Evolutionary conservation across 139 green algal species (phyloP), one percentile per base, ranked within the genome.

Genomic region (Spirogloea muscicola): DNA sequence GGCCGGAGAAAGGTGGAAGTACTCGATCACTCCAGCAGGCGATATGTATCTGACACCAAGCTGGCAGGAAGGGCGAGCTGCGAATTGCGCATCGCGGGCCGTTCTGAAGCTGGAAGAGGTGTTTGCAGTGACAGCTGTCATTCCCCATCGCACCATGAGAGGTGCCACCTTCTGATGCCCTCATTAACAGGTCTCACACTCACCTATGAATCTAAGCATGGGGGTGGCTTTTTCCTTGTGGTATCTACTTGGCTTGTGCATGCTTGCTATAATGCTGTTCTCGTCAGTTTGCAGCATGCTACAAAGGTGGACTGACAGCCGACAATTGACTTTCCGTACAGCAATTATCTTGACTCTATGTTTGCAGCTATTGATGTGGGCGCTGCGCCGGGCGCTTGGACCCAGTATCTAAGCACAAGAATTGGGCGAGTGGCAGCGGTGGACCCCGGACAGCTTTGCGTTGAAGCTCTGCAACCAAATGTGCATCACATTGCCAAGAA

Each of bases 301-400:
- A n/a, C n/a, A n/a, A n/a, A n/a, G n/a, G n/a, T n/a, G n/a, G n/a
- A n/a, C n/a, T n/a, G n/a, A n/a, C n/a, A n/a, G n/a, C n/a, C n/a
- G n/a, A n/a, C n/a, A n/a, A n/a, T n/a, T n/a, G n/a, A n/a, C n/a
- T n/a, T n/a, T n/a, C n/a, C n/a, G n/a, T n/a, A n/a, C n/a, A n/a
- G n/a, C n/a, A n/a, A n/a, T n/a, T n/a, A n/a, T n/a, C n/a, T n/a
- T n/a, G n/a, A n/a, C n/a, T n/a, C n/a, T n/a, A n/a, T n/a, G n/a
- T 16, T 2, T 73, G 55, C 68, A 77, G 68, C 31, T n/a, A 42
- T 77, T 55, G 68, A 77, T 16, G 57, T 77, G 21, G 68, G 68
- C 34, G 68, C 68, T 74, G 68, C 68, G 18, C 68, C 68, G 16
- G 68, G 68, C 4, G 68, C 68, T 25, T 77, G 68, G 68, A 77